Base-by-base conservation (phyloP, 2,329 filamentous ascomycete species). In the Aciculosporium take region DNA sequence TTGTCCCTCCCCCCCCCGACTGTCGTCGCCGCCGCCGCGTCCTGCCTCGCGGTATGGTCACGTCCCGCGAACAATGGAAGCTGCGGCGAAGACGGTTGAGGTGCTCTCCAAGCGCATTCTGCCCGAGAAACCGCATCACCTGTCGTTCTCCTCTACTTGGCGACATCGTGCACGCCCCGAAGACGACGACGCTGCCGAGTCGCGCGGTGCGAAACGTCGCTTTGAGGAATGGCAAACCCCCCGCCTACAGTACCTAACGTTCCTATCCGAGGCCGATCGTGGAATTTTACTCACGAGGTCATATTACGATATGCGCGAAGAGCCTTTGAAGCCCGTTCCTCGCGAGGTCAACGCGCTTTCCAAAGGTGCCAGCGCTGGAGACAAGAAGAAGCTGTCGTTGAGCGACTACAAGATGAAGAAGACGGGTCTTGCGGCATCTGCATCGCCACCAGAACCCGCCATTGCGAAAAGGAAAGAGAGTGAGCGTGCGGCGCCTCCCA, bases 351-450 rank as follows among this genome's bases (percentile, higher is more conserved):
- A 52, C 49, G 55, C 61, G 45, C 63, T 69, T 45, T 50, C 63
- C 40, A 58, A 63, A 48, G 37, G 30, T 24, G 56, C 56, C 39
- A 62, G 56, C 46, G 56, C 56, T 45, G 64, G 66, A 47, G 64
- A 68, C 51, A 74, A 67, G 56, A 74, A 72, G 60, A 74, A 75
- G 55, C 54, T 76, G 48, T 74, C 72, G 12, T 56, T 77, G 45
- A 72, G 69, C 56, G 73, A 76, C 53, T 77, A 76, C 50, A 72
- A 71, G 57, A 76, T 71, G 46, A 70, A 71, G 54, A 70, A 69
- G 53, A 56, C 58, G 13, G 46, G 36, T 41, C 49, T 53, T 45
- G 48, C 48, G 40, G 39, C 54, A 40, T 60, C 63, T 8, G 54
- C 58, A 7, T 63, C 63, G 12, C 60, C 64, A 1, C 54, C 60